Evolutionary conservation across 2,329 filamentous ascomycete species (phyloP), one percentile per base, ranked within the genome.

Genomic region (Aspergillus hiratsukae): DNA sequence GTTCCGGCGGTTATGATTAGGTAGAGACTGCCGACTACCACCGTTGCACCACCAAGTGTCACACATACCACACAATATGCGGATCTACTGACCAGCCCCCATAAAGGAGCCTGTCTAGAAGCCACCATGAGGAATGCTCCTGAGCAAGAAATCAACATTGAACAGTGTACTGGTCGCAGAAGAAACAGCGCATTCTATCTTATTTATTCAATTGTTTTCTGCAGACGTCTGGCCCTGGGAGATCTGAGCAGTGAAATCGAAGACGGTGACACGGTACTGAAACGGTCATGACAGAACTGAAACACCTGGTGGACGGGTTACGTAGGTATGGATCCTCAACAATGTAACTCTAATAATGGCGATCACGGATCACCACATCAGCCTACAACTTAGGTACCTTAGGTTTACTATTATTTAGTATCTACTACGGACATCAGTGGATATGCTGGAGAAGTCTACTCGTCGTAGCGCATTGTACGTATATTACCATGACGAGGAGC

Each of bases 41-140:
- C 65, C 64, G 65, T 67, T 67, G 63, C 65, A 67, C 62, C 65
- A 65, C 14, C 64, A 63, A 63, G 61, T 63, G 61, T 55, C 60
- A 66, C 66, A 49, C 58, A 64, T 62, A 61, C 60, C 60, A 61
- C 57, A 37, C 57, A 37, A 17, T 17, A 49, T 35, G 40, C 25
- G 54, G 60, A 59, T 62, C 31, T 37, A 37, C 31, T 7, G 31
- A 37, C 14, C 31, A 61, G 58, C 40, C 31, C 31, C 14, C 14
- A 35, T 35, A 17, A 37, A 37, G 31, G 14, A 37, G 31, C 31
- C 31, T 17, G 14, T 7, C 31, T 17, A 37, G 31, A 37, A 52
- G 52, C 53, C 53, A 51, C 48, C 48, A 23, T 21, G 19, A 45
- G 41, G 41, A 45, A 45, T 45, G 41, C 41, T 21, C 19, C 41